Evolutionary conservation across 2,329 filamentous ascomycete genomes (phyloP).

Genomic region (Fusarium odoratissimum): DNA sequence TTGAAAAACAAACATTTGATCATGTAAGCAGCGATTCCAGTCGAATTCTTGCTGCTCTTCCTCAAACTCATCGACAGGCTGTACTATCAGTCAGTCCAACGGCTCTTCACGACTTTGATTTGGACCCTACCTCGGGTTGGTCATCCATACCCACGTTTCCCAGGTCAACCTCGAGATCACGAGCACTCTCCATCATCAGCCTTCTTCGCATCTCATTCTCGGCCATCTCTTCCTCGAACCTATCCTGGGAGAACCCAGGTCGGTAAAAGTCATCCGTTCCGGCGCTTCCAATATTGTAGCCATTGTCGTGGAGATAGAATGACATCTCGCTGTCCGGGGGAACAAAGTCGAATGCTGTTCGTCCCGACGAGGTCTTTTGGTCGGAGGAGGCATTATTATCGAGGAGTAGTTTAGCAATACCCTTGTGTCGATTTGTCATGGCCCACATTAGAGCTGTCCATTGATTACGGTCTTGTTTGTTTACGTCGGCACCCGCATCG

Average conservation of each 20-base stretch:
- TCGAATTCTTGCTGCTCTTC: constrained; percentile 95
- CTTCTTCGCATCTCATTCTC: constrained; percentile 94
- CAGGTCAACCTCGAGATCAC: constrained; percentile 95
- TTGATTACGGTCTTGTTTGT: constrained; percentile 93
- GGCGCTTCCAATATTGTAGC: constrained; percentile 86
- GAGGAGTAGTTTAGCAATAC: constrained; percentile 90
- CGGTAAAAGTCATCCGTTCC: constrained; percentile 94
- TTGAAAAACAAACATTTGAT: constrained; percentile 99
- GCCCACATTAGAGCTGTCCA: constrained; percentile 99
- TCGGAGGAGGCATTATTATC: constrained; percentile 96
- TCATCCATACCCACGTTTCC: constrained; percentile 97
- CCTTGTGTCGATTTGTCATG: constrained; percentile 98
- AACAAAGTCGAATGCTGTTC: constrained; percentile 95
- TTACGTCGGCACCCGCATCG: constrained; percentile 86
- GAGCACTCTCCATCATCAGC: constrained; percentile 99
- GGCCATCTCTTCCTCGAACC: constrained; percentile 96
- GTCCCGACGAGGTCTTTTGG: constrained; percentile 91
- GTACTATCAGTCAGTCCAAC: constrained; percentile 4
- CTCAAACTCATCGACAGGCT: constrained; percentile 81
- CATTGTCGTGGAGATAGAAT: constrained; percentile 93
- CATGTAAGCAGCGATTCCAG: constrained; percentile 92
- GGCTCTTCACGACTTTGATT: neutral
- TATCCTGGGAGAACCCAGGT: constrained; percentile 89
- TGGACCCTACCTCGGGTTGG: constrained; percentile 79
- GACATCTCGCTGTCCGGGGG: constrained; percentile 96